Percentiles rank a stretch among this genome's conserved stretches.
Evolutionary conservation across 1,139 yeast genomes (phyloP).

Genomic region (Arxiozyma telluris): DNA sequence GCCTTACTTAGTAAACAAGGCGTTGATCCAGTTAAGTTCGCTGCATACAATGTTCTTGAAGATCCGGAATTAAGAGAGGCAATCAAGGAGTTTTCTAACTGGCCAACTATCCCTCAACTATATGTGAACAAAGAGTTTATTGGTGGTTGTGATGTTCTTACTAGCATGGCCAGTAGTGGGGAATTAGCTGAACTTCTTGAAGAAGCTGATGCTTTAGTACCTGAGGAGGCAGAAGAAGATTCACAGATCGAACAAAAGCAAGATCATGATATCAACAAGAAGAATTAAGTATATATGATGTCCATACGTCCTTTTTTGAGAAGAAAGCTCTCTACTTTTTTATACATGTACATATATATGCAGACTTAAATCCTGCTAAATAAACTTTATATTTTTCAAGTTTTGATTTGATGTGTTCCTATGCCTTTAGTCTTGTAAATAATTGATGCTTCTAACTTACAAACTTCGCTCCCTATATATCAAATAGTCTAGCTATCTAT

Average conservation of each 20-base stretch:
- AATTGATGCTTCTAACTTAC: slow-evolving; percentile 20
- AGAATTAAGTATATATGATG: not conserved
- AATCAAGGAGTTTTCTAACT: slow-evolving; percentile 85
- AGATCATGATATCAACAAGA: not conserved
- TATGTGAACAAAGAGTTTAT: slow-evolving; percentile 71
- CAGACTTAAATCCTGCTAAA: not conserved
- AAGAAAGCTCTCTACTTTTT: too few relatives aligned
- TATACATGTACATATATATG: not conserved
- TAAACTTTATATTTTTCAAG: not conserved
- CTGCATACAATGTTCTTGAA: slow-evolving; percentile 93
- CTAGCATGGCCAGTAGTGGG: slow-evolving; percentile 88
- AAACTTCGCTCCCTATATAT: slow-evolving; percentile 25
- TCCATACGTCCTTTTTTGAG: not conserved
- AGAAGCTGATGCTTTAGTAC: slow-evolving; percentile 66
- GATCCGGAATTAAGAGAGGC: slow-evolving; percentile 89
- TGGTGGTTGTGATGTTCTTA: slow-evolving; percentile 95
- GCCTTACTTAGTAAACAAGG: slow-evolving; percentile 93
- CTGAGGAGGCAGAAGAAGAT: slow-evolving; percentile 48
- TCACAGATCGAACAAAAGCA: not conserved
- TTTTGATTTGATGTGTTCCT: slow-evolving; percentile 16
- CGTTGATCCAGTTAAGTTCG: slow-evolving; percentile 91
- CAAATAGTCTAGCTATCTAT: not conserved
- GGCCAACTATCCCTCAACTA: slow-evolving; percentile 55
- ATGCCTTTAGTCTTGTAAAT: slow-evolving; percentile 31
- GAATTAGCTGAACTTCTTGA: slow-evolving; percentile 81